Evolutionary conservation across 768 basidiomycete genomes (phyloP), one percentile per base, ranked within the genome.

Genomic region (Termitomyces sp.): DNA sequence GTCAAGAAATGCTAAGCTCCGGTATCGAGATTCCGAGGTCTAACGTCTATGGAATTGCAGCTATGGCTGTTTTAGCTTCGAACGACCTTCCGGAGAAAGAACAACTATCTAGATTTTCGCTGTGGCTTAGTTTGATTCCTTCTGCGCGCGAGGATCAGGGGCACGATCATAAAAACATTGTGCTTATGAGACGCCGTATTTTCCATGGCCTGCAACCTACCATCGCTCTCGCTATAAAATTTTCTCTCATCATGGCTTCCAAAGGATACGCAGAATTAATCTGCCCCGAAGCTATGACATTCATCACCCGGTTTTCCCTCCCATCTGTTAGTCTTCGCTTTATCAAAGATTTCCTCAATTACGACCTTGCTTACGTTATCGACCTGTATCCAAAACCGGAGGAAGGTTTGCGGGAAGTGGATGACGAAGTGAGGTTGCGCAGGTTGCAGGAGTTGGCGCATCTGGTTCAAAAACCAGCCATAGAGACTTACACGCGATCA

Each of bases 221-320:
- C 53, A 55, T 74, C 45, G 47, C 61, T 29, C 59, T 78, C 25
- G 65, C 76, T 34, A 68, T 70, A 38, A 65, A 66, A 12, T 72
- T 76, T 46, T 67, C 74, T 29, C 60, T 75, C n/a, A 69, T 78
- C 29, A 66, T 76, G 48, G 71, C 77, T 4, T 64, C 62, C 4
- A 82, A 81, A 65, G 81, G 81, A 4, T 80, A 76, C 60, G 61
- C 61, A 4, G 43, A 62, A 11, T 46, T 60, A 1, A 56, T 79
- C 20, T 56, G 56, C 36, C 43, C 36, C 5, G 62, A 65, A 8
- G 65, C 73, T 54, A 60, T 83, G 37, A 73, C 77, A 2, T 69
- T 71, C 4, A 68, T 88, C 20, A 71, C 81, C 43, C 79, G 79
- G 25, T 82, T 78, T 68, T 75, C 80, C 2, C 60, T 69, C 5